Evolutionary conservation across 1,139 yeast genomes (phyloP).

Genomic region (Candida pseudoviswanathii): DNA sequence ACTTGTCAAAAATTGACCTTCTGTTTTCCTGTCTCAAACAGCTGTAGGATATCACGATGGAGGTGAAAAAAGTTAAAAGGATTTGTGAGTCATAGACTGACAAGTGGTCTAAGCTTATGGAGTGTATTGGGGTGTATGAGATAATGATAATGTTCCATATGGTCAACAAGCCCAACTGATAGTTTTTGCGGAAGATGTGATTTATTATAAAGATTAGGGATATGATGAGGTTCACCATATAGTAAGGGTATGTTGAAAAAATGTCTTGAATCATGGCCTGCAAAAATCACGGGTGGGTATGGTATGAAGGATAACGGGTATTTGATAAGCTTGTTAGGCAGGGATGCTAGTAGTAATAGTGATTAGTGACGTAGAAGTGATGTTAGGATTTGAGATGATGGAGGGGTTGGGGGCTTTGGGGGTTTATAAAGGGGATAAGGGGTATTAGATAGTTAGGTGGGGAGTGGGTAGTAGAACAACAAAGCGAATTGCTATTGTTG

Average conservation of each 20-base stretch:
- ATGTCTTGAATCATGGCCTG: neutral
- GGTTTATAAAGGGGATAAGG: neutral
- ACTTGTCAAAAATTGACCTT: slow-evolving; percentile 2
- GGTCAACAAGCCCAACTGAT: slow-evolving; percentile 5
- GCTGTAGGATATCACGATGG: slow-evolving; percentile 3
- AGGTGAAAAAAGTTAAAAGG: slow-evolving; percentile 3
- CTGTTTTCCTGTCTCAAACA: slow-evolving; percentile 1
- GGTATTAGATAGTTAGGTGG: neutral
- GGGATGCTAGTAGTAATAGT: no score
- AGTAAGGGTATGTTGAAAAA: slow-evolving; percentile 11
- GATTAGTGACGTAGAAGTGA: no score
- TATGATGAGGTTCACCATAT: slow-evolving; percentile 7
- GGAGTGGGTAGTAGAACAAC: neutral
- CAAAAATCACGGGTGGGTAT: neutral
- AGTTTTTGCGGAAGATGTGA: slow-evolving; percentile 3
- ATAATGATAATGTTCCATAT: slow-evolving; percentile 13
- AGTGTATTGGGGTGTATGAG: neutral
- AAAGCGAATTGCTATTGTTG: slow-evolving; percentile 1
- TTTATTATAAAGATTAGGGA: slow-evolving; percentile 8
- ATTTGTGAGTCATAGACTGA: neutral
- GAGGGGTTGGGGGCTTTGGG: neutral
- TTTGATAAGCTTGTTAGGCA: no score
- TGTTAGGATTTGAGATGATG: no score
- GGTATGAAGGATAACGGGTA: no score
- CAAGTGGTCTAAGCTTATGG: neutral